Evolutionary conservation across 2,329 filamentous ascomycete species (phyloP), one percentile per base, ranked within the genome.

Genomic region (Trichoderma koningii): DNA sequence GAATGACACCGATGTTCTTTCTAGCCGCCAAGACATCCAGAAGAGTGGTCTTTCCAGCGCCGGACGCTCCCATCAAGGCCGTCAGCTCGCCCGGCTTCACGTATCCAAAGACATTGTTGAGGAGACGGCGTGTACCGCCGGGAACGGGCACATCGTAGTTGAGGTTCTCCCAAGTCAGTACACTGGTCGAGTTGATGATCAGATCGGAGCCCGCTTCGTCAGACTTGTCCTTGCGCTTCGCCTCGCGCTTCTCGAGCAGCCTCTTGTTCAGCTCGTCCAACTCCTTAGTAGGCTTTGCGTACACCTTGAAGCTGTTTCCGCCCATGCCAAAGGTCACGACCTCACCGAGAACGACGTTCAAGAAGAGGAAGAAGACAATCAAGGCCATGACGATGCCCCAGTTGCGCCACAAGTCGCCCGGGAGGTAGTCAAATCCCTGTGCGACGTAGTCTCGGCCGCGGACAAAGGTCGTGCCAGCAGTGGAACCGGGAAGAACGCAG

Each of bases 81-180:
- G 90, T 93, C 10, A 94, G 81, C 70, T 89, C 86, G 42, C 91
- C 91, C 1, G 91, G 91, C 67, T 89, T 87, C 57, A 93, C 90
- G 70, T 89, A 94, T 2, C 88, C 93, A 64, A 79, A 84, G 1
- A 87, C 78, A 47, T 80, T 77, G 72, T 82, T 81, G 2, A 88
- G 81, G 6, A 88, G 80, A 5, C 83, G 81, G 10, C 84, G 80
- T 5, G 80, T 83, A 2, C 85, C 85, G 5, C 81, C 83, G 0
- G 84, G 80, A 3, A 87, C 82, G 0, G 86, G 86, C 0, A 89
- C 87, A 66, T 89, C 86, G 74, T 97, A 97, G 72, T 89, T 91
- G 66, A 97, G 86, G 68, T 90, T 82, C 74, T 94, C 90, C 90
- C 92, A 97, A 0, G 93, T 96, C 66, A 96, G 82, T n/a, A 92